Base-by-base conservation (phyloP, 768 basidiomycete genomes). In the Leccinum ochraceum region DNA sequence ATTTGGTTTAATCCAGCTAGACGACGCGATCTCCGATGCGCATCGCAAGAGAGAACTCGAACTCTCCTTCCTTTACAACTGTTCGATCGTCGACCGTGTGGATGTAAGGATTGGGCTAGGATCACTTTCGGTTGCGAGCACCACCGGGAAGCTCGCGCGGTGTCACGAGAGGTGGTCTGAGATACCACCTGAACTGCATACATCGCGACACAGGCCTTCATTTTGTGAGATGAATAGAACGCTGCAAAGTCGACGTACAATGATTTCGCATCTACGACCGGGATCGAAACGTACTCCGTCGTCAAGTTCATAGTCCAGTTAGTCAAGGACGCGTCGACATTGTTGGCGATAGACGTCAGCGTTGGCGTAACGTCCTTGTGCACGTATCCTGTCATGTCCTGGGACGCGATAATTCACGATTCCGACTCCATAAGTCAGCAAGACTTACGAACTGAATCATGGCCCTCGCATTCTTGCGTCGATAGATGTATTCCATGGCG, bases 161-260 rank as follows among this genome's bases (percentile, higher is more conserved):
- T 79, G 70, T 78, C 79, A 81, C 55, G 75, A 78, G 52, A 79
- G 79, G 58, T 80, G 79, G 60, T 81, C 79, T 17, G 80, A 81
- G 62, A 79, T 79, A 1, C 75, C 79, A 56, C 48, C 77, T 70
- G 60, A 75, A 75, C 55, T 44, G 10, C 44, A 44, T 60, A 6
- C 5, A 57, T 32, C 9, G 28, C 28, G 51, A n/a, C 48, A 28
- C 4, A 7, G 3, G 13, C 8, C 22, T 48, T 48, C 22, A 14
- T 24, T 49, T 16, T 14, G 48, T 24, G 22, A 49, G 3, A 6
- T 16, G 6, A 14, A 49, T 24, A 3, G 3, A 49, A 22, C 22
- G 14, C 14, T 24, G 22, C 0, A 24, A 49, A 24, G 48, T 3
- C 1, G 26, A 56, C 77, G 63, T 62, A 80, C 80, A 56, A 76